phyloP scores from a whole-genome alignment of 352 stramenopile genomes.

The Peronospora destructor region DNA sequence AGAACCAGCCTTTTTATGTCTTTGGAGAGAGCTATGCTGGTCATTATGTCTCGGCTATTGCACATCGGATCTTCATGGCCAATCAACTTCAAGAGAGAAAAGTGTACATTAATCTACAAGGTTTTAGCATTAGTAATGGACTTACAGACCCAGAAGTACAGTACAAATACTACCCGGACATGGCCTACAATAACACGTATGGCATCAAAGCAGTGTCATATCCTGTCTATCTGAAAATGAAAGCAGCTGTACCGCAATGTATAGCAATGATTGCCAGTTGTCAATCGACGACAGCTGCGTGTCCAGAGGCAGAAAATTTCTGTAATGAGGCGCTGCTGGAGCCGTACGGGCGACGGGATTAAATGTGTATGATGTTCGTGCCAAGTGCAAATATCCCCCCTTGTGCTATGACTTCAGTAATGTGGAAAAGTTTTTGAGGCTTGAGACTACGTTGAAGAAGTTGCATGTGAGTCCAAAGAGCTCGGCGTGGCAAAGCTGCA shows the following conservation, averaged over 20 bases:
- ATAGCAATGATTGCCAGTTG: constrained; percentile 81
- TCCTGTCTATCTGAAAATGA: constrained; percentile 57
- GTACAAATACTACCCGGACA: constrained; percentile 72
- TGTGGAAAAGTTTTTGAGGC: constrained; percentile 86
- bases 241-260: constrained; percentile 53
- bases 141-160: constrained; percentile 91
- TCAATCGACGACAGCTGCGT: constrained; percentile 67
- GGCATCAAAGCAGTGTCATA: constrained; percentile 62
- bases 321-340: constrained; percentile 83
- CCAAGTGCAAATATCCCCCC: constrained; percentile 81
- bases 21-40: constrained; percentile 91
- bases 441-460: constrained; percentile 76
- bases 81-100: constrained; percentile 55
- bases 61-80: constrained; percentile 62
- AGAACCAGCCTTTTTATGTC: constrained; percentile 88
- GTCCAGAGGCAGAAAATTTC: constrained; percentile 80
- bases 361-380: constrained; percentile 89
- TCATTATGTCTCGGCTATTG: constrained; percentile 90
- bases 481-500: constrained; percentile 89
- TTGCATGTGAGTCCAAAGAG: constrained; percentile 80
- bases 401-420: constrained; percentile 95
- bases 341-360: constrained; percentile 45
- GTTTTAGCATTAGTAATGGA: constrained; percentile 94
- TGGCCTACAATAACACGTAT: constrained; percentile 90
- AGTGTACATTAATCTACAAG: constrained; percentile 86